Evolutionary conservation across 352 stramenopile species (phyloP), one percentile per base, ranked within the genome.

Genomic region (Phytophthora sp.): DNA sequence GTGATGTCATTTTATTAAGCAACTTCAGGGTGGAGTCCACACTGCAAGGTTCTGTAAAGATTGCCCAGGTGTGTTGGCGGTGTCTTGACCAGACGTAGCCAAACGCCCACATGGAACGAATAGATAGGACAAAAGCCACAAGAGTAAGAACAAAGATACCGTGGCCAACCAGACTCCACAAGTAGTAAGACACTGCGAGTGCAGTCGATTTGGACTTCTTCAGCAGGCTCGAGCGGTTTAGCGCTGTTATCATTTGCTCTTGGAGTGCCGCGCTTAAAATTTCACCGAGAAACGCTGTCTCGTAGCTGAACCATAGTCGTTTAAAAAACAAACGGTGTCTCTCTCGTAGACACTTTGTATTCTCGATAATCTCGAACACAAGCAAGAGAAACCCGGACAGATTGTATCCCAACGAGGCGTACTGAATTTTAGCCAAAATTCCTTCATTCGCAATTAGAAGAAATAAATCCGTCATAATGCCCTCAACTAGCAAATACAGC

Each of bases 401-500:
- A 23, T 69, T 69, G 45, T 69, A 69, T n/a, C 54, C 61, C 1
- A 69, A n/a, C 2, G 61, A 76, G 20, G 65, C 45, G 51, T 75
- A 69, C 62, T 72, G 66, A 3, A 69, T 46, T 39, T 60, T 64
- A 1, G 62, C 54, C 12, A 67, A 24, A 11, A 54, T 17, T 1
- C 66, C 66, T 37, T 75, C 54, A 12, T 72, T 75, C 5, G 66
- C 62, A 42, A 74, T 53, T 1, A 72, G 35, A 26, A 75, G 39
- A 21, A 69, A 74, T 8, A 74, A 27, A n/a, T 74, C 65, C 11
- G 58, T 58, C 65, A 74, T 74, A n/a, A 74, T 49, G 2, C 65
- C 65, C 6, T 74, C 65, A n/a, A 66, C 12, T 1, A 74, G 27
- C 18, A 74, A 30, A 15, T 69, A 66, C 15, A 74, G 13, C n/a